Evolutionary conservation across 441 rosid species (phyloP), one percentile per base, ranked within the genome.

Genomic region (Macaranga tanarius): DNA sequence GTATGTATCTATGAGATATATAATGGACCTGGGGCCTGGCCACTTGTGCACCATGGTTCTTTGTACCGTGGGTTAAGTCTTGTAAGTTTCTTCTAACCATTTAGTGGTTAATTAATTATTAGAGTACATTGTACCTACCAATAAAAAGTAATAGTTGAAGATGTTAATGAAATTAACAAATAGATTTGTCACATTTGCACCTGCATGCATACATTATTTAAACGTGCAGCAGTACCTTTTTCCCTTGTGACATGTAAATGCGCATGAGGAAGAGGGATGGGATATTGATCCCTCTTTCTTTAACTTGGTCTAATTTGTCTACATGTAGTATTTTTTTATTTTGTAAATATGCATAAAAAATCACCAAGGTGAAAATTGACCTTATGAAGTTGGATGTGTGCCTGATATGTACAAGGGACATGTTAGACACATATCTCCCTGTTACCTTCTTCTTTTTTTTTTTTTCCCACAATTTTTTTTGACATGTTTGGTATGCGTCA

Each of bases 11-110:
- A 96, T 77, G 98, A 96, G 87, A 88, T 96, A 72, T 96, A 92
- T 42, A 59, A 83, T 75, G 98, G 97, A 75, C 80, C 92, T 80
- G 99, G 99, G 79, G 90, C 97, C 17, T 96, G 96, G 99, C 89
- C 94, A n/a, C 91, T 96, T 86, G 81, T 96, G 86, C 99, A 96
- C 76, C 98, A 96, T 79, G 98, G 98, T 67, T 96, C 98, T 59
- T 75, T 96, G 68, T 92, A 96, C 73, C 96, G 98, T 67, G 99
- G 99, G 28, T 81, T 96, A 86, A 89, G 96, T 79, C 92, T 96
- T 82, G 99, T 96, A 85, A 90, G 92, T 84, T 79, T 73, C 75
- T 75, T 73, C n/a, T 78, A 16, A 65, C 70, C 19, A 34, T 23
- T 22, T 12, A 8, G 9, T 56, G 17, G 31, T 47, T 3, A 8